These are phyloP conservation scores for Bryoerythrophyllum caledonicum DNA, from an alignment of 225 moss, liverwort and hornwort genomes.

Conservation along the genomic window DNA sequence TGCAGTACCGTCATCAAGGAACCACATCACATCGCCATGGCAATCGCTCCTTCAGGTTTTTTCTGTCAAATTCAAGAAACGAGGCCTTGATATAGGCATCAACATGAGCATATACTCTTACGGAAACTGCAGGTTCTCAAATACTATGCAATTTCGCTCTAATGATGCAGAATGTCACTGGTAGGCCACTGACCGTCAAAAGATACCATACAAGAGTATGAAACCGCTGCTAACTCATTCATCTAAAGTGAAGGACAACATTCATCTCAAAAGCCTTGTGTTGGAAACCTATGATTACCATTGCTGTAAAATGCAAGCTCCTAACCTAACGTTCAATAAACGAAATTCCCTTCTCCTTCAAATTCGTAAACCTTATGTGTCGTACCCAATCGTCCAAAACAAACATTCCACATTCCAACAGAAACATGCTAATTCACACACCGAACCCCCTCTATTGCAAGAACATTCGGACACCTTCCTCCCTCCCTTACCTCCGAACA, in stretches of 20 bases:
- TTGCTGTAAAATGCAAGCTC: conserved; percentile 7
- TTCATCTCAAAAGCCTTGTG: neutral
- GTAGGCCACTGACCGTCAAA: neutral
- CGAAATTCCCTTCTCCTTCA: neutral
- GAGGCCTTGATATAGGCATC: neutral
- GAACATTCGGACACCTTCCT: conserved; percentile 1
- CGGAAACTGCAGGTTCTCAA: neutral
- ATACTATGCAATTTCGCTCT: conserved; percentile 1
- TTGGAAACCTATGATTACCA: conserved; percentile 3
- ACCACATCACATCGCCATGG: neutral
- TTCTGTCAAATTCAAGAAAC: conserved; percentile 6
- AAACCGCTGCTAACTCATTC: conserved; percentile 16
- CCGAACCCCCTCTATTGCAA: conserved; percentile 9
- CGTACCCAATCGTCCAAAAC: conserved; percentile 2
- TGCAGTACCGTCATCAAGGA: conserved; percentile 1
- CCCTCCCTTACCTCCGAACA: conserved; percentile 34
- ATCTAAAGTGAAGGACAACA: neutral
- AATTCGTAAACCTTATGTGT: neutral
- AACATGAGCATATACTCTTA: neutral
- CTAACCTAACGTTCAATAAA: conserved; percentile 15
- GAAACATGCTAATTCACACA: conserved; percentile 1
- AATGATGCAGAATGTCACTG: conserved; percentile 13
- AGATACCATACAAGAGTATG: neutral
- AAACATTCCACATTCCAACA: conserved; percentile 15
- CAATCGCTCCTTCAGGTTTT: neutral